These are phyloP conservation scores for Pisolithus tinctorius DNA, from an alignment of 768 basidiomycete species.

Conservation along the genomic window DNA sequence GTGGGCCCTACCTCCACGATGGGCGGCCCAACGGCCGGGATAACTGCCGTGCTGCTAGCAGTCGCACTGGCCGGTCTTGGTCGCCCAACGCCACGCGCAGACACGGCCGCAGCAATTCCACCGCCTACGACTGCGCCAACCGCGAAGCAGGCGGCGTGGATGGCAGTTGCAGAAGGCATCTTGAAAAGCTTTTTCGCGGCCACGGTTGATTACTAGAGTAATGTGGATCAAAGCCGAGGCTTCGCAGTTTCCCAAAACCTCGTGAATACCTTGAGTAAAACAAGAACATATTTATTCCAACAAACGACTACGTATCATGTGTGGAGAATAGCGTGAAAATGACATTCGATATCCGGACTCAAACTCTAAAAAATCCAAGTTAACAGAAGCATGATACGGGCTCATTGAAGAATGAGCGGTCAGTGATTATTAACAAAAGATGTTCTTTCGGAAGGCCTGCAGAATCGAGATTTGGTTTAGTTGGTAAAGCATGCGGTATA, in stretches of 20 bases:
- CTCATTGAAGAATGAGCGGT: too few species aligned
- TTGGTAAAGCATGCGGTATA: conserved; percentile 21
- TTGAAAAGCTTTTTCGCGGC: neutral
- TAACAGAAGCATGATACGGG: neutral
- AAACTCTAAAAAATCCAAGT: neutral
- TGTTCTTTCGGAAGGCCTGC: too few species aligned
- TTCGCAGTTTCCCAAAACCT: too few species aligned
- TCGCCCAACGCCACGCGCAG: conserved; percentile 27
- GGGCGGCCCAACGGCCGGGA: conserved; percentile 22
- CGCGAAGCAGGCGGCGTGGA: conserved; percentile 72
- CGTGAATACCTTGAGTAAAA: too few species aligned
- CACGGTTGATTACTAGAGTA: neutral
- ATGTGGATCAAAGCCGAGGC: too few species aligned
- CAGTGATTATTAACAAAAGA: conserved; percentile 2
- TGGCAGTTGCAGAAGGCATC: conserved; percentile 42
- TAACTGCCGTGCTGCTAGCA: conserved; percentile 11
- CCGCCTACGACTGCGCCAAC: conserved; percentile 80
- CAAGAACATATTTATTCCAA: neutral
- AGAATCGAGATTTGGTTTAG: conserved; percentile 9
- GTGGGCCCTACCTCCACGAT: conserved; percentile 41
- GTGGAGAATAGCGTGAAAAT: too few species aligned
- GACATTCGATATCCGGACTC: too few species aligned
- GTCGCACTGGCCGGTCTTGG: conserved; percentile 9
- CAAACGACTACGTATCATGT: neutral
- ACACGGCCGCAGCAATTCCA: conserved; percentile 51